A percentile compares a stretch with the other conserved stretches of the same genome.
These are phyloP conservation scores for Pythium utonaiense DNA, from an alignment of 352 stramenopile genomes.

Conservation along the genomic window DNA sequence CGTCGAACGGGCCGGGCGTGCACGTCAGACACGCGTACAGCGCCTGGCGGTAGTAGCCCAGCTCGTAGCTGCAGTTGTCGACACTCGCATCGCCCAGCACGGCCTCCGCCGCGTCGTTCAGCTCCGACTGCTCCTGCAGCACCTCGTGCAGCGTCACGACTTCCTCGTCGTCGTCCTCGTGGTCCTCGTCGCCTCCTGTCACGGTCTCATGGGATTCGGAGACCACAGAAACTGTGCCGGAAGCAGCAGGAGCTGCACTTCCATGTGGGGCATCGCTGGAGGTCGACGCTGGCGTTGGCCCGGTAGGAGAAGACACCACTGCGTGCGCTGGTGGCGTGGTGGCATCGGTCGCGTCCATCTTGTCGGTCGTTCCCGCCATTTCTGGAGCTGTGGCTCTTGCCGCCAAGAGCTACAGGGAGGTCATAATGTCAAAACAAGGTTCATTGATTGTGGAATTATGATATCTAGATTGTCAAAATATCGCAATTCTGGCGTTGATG, in stretches of 20 bases:
- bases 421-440: background rate
- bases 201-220: background rate
- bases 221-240: background rate
- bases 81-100: slow-evolving; percentile 57
- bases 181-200: background rate
- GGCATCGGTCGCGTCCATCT: background rate
- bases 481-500: too few relatives aligned
- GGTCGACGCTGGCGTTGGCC: background rate
- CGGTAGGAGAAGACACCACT: background rate
- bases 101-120: slow-evolving; percentile 55
- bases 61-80: slow-evolving; percentile 65
- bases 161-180: slow-evolving; percentile 42
- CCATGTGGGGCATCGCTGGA: background rate
- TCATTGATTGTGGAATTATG: too few relatives aligned
- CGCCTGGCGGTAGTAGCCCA: slow-evolving; percentile 64
- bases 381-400: background rate
- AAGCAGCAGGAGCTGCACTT: background rate
- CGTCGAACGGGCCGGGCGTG: slow-evolving; percentile 39
- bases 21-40: slow-evolving; percentile 72
- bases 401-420: background rate
- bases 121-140: slow-evolving; percentile 43
- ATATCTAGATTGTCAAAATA: too few relatives aligned
- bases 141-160: slow-evolving; percentile 65
- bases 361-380: slow-evolving; percentile 14
- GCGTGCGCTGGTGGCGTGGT: background rate